A percentile compares a stretch with the other conserved stretches of the same genome.
Evolutionary conservation across 129 eudicot species (phyloP).

Genomic region (Erigeron canadensis): DNA sequence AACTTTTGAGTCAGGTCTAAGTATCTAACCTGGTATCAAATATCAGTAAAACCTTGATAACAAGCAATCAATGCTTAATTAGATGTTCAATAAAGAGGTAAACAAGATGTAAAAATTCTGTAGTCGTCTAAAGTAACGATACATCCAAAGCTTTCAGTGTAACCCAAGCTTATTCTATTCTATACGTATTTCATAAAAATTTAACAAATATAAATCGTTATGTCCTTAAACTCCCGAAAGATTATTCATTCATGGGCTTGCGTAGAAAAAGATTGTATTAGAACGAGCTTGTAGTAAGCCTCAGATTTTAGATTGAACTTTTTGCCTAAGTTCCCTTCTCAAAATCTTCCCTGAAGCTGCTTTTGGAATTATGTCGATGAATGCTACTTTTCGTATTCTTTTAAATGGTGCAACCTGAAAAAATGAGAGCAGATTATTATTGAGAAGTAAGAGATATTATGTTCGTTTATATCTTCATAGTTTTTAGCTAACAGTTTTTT

Average conservation of each 20-base stretch:
- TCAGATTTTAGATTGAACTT: conserved; percentile 58
- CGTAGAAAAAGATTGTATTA: neutral
- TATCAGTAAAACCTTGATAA: too few relatives aligned
- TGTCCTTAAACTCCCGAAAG: neutral
- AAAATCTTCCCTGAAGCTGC: conserved; percentile 84
- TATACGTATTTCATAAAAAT: neutral
- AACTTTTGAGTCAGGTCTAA: too few relatives aligned
- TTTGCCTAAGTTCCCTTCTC: conserved; percentile 74
- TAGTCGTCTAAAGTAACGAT: neutral
- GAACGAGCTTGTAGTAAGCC: neutral
- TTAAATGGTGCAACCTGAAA: conserved; percentile 76
- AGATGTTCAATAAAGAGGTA: neutral
- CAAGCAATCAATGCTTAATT: too few relatives aligned
- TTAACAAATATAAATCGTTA: neutral
- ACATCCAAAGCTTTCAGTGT: neutral
- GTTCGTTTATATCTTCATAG: neutral
- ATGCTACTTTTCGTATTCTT: conserved; percentile 71
- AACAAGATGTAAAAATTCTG: neutral
- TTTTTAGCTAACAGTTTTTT: neutral
- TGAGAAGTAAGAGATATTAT: neutral
- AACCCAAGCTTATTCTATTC: neutral
- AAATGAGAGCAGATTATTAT: neutral
- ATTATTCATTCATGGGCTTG: neutral
- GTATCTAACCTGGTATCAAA: too few relatives aligned
- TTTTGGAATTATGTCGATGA: conserved; percentile 63